Base-by-base conservation (phyloP, 192 early-diverging fungal genomes). In the Coemansia sp. region DNA sequence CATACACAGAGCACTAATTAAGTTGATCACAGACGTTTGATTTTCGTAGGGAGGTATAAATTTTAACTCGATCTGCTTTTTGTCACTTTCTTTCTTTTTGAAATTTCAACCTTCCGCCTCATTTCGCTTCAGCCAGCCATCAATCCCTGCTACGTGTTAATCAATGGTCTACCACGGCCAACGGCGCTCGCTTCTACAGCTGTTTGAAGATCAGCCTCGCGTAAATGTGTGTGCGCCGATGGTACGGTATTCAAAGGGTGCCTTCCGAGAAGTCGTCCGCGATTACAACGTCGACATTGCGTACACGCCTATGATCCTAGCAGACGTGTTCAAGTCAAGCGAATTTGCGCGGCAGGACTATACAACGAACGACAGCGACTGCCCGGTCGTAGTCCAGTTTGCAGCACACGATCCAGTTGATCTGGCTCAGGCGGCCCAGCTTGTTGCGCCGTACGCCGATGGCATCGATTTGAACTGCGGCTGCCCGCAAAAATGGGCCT, bases 261-360 rank as follows among this genome's bases (percentile, higher is more conserved):
- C 97, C 0, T 98, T 98, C 77, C 86, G 97, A 61, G 90, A 96
- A 64, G 78, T 96, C 7, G 88, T 96, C 44, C 84, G 93, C 52
- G 81, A 90, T 38, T 98, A 96, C 83, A 92, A 91, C 58, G 89
- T 91, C 13, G 93, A 97, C 76, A 83, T 98, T 27, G 88, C 89
- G 1, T 98, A 95, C 69, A 96, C 97, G 2, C 97, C 97, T 24
- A 98, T 98, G 97, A 97, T 97, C 53, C 83, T 98, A 8, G 92
- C 95, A 5, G 92, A 94, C 72, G 95, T 95, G 3, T 98, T 97
- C 78, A 90, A 91, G 64, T 87, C 89, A 33, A 94, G 93, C n/a
- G 85, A 90, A 27, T 89, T 91, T 71, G 88, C 93, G 4, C 91
- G 95, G 15, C 88, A 91, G 15, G 97, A 98, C 69, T 95, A 92